These are phyloP conservation scores for Spencermartinsiella europaea DNA, from an alignment of 805 yeast genomes.

Conservation along the genomic window DNA sequence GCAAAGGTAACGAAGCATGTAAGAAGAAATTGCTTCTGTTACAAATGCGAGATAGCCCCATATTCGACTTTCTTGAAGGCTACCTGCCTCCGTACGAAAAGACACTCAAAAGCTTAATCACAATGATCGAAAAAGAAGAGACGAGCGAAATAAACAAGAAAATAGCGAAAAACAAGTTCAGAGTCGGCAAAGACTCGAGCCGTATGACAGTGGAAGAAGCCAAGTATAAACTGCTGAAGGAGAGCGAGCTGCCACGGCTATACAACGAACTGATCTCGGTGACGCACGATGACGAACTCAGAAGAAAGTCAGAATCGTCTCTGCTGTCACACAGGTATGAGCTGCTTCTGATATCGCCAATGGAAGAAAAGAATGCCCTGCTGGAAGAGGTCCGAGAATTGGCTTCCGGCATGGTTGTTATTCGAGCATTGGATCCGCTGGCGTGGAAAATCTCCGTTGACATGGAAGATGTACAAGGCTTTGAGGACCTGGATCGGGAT, in stretches of 20 bases:
- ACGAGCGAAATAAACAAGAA: conserved; percentile 19
- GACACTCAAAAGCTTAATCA: conserved; percentile 24
- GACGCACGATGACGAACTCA: conserved; percentile 53
- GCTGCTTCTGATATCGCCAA: conserved; percentile 50
- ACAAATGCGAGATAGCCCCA: conserved; percentile 29
- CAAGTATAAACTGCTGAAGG: conserved; percentile 43
- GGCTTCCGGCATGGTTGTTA: conserved; percentile 67
- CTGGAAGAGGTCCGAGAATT: conserved; percentile 45
- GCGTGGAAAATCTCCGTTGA: conserved; percentile 77
- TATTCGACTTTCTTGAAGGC: conserved; percentile 27
- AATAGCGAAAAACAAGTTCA: conserved; percentile 22
- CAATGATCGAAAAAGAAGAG: conserved; percentile 23
- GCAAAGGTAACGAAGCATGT: conserved; percentile 15
- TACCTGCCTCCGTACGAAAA: conserved; percentile 25
- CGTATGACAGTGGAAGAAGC: conserved; percentile 28
- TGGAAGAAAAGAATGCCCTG: conserved; percentile 34
- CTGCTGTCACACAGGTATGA: conserved; percentile 53
- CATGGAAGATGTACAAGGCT: conserved; percentile 54
- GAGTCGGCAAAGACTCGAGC: conserved; percentile 19
- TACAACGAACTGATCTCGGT: conserved; percentile 55
- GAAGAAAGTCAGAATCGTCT: conserved; percentile 57
- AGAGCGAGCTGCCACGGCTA: conserved; percentile 48
- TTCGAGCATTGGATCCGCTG: conserved; percentile 52
- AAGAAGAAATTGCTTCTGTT: conserved; percentile 16
- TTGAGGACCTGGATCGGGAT: conserved; percentile 46